Conservation (phyloP, 768 basidiomycete genomes). For the Termitomyces sp. region DNA sequence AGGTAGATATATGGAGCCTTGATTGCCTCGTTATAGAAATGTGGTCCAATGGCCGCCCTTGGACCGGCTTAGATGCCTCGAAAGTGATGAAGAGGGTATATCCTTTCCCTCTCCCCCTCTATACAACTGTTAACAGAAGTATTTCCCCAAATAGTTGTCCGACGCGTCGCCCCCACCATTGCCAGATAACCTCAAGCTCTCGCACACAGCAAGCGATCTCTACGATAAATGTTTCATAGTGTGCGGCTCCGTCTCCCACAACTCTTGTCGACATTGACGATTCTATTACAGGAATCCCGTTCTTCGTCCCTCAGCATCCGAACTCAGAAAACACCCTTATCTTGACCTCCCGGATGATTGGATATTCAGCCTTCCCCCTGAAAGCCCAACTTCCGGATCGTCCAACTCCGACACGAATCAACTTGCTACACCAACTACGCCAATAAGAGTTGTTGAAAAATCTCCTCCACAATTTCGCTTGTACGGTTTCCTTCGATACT, state of each 20-base stretch:
- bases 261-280: not conserved
- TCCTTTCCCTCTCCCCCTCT: not conserved
- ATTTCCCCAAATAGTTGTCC: constrained; percentile 53
- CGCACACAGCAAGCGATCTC: constrained; percentile 75
- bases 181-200: constrained; percentile 72
- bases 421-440: not conserved
- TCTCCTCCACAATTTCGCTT: constrained; percentile 12
- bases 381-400: constrained; percentile 22
- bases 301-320: constrained; percentile 71
- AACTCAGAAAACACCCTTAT: constrained; percentile 75
- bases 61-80: constrained; percentile 84
- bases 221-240: constrained; percentile 83
- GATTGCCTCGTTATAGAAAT: constrained; percentile 97
- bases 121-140: not conserved
- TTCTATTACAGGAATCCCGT: constrained; percentile 60
- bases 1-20: constrained; percentile 97
- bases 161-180: constrained; percentile 83
- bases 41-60: constrained; percentile 92
- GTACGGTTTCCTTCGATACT: constrained; percentile 4
- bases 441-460: not conserved
- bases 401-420: not conserved
- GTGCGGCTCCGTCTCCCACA: constrained; percentile 31
- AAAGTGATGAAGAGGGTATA: constrained; percentile 91
- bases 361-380: constrained; percentile 60
- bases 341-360: constrained; percentile 65